Evolutionary conservation across 129 eudicot species (phyloP).

Genomic region (Kitagawia praeruptora): DNA sequence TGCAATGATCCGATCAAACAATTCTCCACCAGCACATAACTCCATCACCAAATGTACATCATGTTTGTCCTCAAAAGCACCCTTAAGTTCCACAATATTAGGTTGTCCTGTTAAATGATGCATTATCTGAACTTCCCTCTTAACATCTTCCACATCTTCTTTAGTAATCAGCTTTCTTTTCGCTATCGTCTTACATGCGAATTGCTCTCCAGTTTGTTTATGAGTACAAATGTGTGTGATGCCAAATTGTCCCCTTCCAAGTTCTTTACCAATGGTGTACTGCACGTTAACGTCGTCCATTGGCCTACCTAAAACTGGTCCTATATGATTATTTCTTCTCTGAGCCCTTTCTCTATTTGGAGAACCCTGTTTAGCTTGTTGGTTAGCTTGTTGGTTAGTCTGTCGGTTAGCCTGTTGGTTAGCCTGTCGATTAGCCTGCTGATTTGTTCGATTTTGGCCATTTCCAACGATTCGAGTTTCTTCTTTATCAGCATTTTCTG

Average conservation of each 20-base stretch:
- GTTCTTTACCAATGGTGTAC: constrained; percentile 70
- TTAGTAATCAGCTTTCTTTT: constrained; percentile 66
- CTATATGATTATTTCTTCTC: neutral
- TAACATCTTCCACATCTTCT: constrained; percentile 83
- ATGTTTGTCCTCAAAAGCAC: constrained; percentile 84
- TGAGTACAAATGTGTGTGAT: constrained; percentile 62
- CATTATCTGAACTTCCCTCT: constrained; percentile 86
- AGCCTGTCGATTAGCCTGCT: neutral
- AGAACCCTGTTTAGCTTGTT: neutral
- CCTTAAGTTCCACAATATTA: constrained; percentile 73
- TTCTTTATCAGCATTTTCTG: neutral
- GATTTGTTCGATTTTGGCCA: neutral
- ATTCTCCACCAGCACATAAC: constrained; percentile 85
- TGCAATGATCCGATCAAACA: constrained; percentile 76
- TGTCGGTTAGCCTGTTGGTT: neutral
- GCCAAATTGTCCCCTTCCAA: constrained; percentile 87
- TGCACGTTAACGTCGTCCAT: constrained; percentile 13
- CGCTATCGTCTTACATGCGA: constrained; percentile 76
- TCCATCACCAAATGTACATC: constrained; percentile 86
- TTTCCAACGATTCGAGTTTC: neutral
- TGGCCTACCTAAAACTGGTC: neutral
- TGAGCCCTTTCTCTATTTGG: neutral
- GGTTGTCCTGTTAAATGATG: constrained; percentile 74
- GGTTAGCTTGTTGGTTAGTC: neutral
- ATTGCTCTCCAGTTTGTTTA: constrained; percentile 53